phyloP scores from a whole-genome alignment of 352 stramenopile genomes.

The Globisporangium echinulatum region DNA sequence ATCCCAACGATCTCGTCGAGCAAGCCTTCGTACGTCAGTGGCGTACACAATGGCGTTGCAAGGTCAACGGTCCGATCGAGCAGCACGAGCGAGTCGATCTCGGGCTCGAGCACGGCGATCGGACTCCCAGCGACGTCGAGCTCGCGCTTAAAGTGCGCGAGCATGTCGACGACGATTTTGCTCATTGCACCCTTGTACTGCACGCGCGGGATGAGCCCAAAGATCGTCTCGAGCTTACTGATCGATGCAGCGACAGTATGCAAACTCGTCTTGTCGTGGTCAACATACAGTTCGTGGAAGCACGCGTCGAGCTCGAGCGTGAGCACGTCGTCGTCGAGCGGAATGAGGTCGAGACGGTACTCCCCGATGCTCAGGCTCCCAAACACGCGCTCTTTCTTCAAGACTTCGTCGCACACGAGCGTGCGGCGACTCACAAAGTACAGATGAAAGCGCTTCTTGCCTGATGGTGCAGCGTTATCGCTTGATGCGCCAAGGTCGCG shows the following conservation, averaged over 20 bases:
- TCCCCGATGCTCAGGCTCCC: slow-evolving; percentile 82
- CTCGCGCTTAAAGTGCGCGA: slow-evolving; percentile 90
- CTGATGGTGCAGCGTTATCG: slow-evolving; percentile 13
- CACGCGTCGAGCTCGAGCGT: slow-evolving; percentile 89
- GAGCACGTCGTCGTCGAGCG: slow-evolving; percentile 93
- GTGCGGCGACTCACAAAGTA: slow-evolving; percentile 90
- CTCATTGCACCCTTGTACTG: slow-evolving; percentile 91
- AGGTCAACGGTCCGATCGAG: slow-evolving; percentile 95
- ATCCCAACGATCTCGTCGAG: slow-evolving; percentile 96
- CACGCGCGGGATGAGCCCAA: slow-evolving; percentile 90
- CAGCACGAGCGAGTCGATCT: slow-evolving; percentile 93
- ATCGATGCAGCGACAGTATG: slow-evolving; percentile 86
- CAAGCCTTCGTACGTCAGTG: slow-evolving; percentile 96
- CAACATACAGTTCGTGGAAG: slow-evolving; percentile 84
- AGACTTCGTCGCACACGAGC: slow-evolving; percentile 87
- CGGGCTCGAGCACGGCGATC: slow-evolving; percentile 69
- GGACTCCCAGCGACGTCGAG: slow-evolving; percentile 77
- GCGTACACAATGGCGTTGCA: slow-evolving; percentile 93
- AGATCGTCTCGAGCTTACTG: slow-evolving; percentile 91
- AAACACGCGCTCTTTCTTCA: slow-evolving; percentile 89
- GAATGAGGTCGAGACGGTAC: slow-evolving; percentile 93
- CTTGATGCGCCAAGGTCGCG: slow-evolving; percentile 33
- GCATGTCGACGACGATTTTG: slow-evolving; percentile 90
- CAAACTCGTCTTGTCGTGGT: slow-evolving; percentile 86
- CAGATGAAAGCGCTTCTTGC: slow-evolving; percentile 80